Base-by-base conservation (phyloP, 2,329 filamentous ascomycete species). In the Arthrinium puccinioides region DNA sequence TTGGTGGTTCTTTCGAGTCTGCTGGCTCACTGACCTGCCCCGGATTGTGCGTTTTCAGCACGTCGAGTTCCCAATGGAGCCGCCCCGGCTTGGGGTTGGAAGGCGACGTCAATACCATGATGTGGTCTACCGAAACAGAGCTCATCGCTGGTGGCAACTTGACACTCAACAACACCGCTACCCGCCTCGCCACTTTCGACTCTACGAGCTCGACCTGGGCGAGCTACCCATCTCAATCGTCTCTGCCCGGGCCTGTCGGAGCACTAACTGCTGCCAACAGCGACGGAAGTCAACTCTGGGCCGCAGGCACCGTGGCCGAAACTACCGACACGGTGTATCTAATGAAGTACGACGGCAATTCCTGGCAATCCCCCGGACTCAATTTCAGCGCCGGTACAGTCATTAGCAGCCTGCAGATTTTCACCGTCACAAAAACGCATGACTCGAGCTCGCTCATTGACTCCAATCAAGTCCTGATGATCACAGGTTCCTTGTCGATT, bases 11-110 rank as follows among this genome's bases (percentile, higher is more conserved):
- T 9, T 98, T 97, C 54, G 69, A 77, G n/a, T 77, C 75, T 21
- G 92, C 88, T 14, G 92, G 92, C 20, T 82, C 83, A 5, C 72
- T 97, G 21, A 80, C 77, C 28, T 98, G 92, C 56, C 79, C 83
- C 4, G 81, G 78, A 32, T 75, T 98, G 18, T 98, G 92, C 61
- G 68, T 83, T 41, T 94, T 85, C 63, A 80, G 84, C 54, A 77
- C 80, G 3, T 66, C 75, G 7, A 70, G 72, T 5, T 74, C 72
- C 11, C 82, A 89, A 51, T 98, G 90, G 90, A 83, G 73, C 51
- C 76, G 83, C 25, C 84, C 88, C 11, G 88, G 87, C 8, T 76
- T 73, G 30, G 80, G 76, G 39, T 61, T 97, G 13, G 67, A 66
- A 32, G 90, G 92, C 6, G 73, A 70, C 16, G 83, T 90, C 25